Conservation (phyloP, 768 basidiomycete species). For the Lanmaoa pseudosensibilis region DNA sequence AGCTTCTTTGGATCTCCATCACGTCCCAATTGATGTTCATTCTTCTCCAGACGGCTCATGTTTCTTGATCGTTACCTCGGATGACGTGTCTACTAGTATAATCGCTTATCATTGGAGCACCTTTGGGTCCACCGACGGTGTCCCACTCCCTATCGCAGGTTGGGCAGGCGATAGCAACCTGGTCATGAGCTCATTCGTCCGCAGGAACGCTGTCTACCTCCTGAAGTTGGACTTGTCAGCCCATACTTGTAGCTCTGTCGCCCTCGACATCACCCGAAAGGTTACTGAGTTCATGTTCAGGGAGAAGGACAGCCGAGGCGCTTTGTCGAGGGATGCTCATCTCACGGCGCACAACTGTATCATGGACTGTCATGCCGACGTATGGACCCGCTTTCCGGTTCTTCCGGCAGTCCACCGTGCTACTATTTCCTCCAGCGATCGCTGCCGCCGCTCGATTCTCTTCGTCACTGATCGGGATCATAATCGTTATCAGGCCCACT, state of each 20-base stretch:
- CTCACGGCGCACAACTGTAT: constrained; percentile 46
- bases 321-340: constrained; percentile 16
- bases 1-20: constrained; percentile 42
- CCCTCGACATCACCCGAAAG: constrained; percentile 54
- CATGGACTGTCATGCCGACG: constrained; percentile 53
- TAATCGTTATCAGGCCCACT: constrained; percentile 41
- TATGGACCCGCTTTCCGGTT: constrained; percentile 63
- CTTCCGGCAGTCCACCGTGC: constrained; percentile 49
- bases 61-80: constrained; percentile 37
- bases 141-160: constrained; percentile 35
- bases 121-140: constrained; percentile 53
- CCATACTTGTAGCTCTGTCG: constrained; percentile 42
- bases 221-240: constrained; percentile 39
- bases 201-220: constrained; percentile 43
- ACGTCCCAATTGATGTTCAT: constrained; percentile 34
- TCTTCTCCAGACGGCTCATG: constrained; percentile 60
- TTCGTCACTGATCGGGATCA: constrained; percentile 44
- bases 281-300: constrained; percentile 59
- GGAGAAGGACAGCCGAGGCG: constrained; percentile 36
- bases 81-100: constrained; percentile 22
- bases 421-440: constrained; percentile 37
- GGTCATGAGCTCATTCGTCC: constrained; percentile 47
- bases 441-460: constrained; percentile 36
- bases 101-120: constrained; percentile 56
- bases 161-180: constrained; percentile 26